Percentiles rank a stretch among this genome's conserved stretches.
phyloP scores from a whole-genome alignment of 306 rosid species.

The Betula pendula region DNA sequence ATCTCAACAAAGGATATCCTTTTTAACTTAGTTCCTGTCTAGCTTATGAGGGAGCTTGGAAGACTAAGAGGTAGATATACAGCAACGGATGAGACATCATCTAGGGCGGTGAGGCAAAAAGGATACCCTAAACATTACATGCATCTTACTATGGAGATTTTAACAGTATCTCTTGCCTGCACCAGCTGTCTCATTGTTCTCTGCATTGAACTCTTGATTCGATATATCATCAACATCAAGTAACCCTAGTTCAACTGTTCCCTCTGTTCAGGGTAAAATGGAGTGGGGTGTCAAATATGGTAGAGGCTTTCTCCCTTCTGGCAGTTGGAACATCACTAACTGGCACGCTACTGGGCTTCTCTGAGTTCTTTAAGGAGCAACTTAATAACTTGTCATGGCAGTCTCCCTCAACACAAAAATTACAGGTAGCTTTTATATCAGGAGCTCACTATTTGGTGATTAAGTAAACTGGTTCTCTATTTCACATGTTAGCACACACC shows the following conservation, averaged over 20 bases:
- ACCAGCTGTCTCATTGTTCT: not conserved
- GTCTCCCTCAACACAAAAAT: conserved; percentile 31
- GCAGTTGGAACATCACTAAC: conserved; percentile 69
- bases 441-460: not conserved
- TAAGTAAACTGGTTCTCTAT: not conserved
- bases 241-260: not conserved
- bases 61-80: too few species aligned
- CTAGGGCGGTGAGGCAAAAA: too few species aligned
- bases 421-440: conserved; percentile 25
- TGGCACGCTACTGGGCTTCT: conserved; percentile 67
- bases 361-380: conserved; percentile 77
- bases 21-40: too few species aligned
- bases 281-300: conserved; percentile 68
- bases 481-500: not conserved
- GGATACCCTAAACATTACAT: not conserved
- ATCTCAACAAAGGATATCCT: too few species aligned
- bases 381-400: conserved; percentile 31
- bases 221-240: not conserved
- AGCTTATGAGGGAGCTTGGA: too few species aligned
- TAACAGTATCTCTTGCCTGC: not conserved
- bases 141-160: not conserved
- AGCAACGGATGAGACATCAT: too few species aligned
- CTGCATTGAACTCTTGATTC: not conserved
- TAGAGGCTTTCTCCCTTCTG: conserved; percentile 69
- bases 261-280: conserved; percentile 44